Evolutionary conservation across 257 asterid species (phyloP), one percentile per base, ranked within the genome.

Genomic region (Ocimum tenuiflorum): DNA sequence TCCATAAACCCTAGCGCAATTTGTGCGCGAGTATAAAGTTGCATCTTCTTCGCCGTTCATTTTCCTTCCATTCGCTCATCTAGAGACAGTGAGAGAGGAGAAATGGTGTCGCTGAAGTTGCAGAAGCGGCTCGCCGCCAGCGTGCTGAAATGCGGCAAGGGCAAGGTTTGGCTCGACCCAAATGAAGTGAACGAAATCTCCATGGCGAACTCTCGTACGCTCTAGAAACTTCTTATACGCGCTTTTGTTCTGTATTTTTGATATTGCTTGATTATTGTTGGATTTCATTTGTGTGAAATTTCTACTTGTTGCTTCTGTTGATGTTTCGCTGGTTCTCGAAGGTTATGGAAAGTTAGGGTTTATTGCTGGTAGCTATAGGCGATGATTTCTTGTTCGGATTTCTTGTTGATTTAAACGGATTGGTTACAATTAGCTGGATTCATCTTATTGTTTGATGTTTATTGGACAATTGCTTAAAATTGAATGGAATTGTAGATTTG

Each of bases 131-230:
- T 80, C 47, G 59, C 82, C 56, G 82, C 82, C 60, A 80, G 82
- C 75, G 79, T 80, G 0, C 74, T 80, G 8, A 80, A 80, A 75
- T 80, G 85, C 48, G 82, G 84, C 52, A 66, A 77, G 52, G 79
- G 85, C 43, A 80, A 80, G 69, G 80, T 80, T 15, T 80, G 84
- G 85, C 79, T 80, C 6, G 85, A 80, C 59, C 85, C 85, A 0
- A 80, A 80, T 73, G 85, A 80, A 67, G 60, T 10, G 35, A 77
- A 67, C 36, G 85, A 80, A 67, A 74, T 80, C 71, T 80, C 79
- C 71, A 80, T 76, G 80, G 85, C 85, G 1, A 77, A 80, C 57
- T 77, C 82, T 15, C 73, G 84, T 79, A 79, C 17, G 78, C 33
- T 49, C 43, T 68, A 0, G 0, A 8, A 38, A 33, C 6, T 3